phyloP scores from a whole-genome alignment of 2,329 filamentous ascomycete genomes.

The Monilinia laxa region DNA sequence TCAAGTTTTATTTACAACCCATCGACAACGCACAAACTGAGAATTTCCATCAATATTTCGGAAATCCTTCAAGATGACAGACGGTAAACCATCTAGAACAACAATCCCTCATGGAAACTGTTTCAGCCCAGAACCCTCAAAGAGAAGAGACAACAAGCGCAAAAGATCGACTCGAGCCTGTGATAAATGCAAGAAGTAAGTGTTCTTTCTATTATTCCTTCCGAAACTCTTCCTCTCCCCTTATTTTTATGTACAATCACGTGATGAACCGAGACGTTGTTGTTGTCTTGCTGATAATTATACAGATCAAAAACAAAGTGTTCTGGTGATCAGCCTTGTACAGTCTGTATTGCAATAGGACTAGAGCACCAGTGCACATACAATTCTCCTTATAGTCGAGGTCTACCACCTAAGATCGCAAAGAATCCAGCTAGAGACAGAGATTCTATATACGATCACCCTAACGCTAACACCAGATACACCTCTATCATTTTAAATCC shows the following conservation, averaged over 20 bases:
- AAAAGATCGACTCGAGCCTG: constrained; percentile 47
- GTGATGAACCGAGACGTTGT: background rate
- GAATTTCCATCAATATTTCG: background rate
- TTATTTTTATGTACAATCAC: background rate
- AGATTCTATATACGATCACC: background rate
- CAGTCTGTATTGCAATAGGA: constrained; percentile 36
- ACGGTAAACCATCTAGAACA: background rate
- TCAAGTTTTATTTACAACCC: background rate
- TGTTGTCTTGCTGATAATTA: background rate
- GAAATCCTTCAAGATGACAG: background rate
- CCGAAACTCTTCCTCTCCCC: background rate
- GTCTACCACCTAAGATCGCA: background rate
- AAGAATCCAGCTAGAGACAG: background rate
- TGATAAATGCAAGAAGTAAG: constrained; percentile 50
- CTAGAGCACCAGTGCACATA: background rate
- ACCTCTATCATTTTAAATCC: background rate
- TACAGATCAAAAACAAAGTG: constrained; percentile 44
- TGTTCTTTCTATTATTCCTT: background rate
- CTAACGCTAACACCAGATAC: background rate
- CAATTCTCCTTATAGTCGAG: background rate
- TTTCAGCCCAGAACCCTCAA: background rate
- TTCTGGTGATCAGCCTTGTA: constrained; percentile 44
- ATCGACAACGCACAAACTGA: background rate
- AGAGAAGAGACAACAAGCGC: constrained; percentile 18
- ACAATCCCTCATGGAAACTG: background rate